Base-by-base conservation (phyloP, 257 asterid species). In the Capsicum pubescens region DNA sequence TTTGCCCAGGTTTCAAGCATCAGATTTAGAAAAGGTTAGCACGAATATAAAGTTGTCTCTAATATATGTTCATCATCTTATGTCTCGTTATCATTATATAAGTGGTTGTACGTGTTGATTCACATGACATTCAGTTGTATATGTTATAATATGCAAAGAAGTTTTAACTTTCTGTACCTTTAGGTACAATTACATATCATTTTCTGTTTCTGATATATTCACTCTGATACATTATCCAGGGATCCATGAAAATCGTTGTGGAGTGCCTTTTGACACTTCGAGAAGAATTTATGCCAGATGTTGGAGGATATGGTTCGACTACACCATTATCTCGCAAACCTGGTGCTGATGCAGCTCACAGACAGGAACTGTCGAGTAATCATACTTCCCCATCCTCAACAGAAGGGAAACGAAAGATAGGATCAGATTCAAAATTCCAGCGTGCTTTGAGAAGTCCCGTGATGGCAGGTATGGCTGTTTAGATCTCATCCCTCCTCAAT, bases 1-100 rank as follows among this genome's bases (percentile, higher is more conserved):
- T 82, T 79, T 94, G 84, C 94, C 94, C 16, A 86, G 95, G 86
- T 96, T 96, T 88, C 93, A 90, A 85, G 85, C 86, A 63, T 90
- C 90, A 46, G 99, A 96, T 80, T 87, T 96, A 71, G 93, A 94
- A 90, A 91, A 87, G 95, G 99, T 94, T 83, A 86, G 56, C 39
- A 67, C 61, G 17, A 52, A 26, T 16, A 9, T 16, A 1, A 8
- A 58, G 63, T 26, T 57, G 57, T 70, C 54, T 17, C 9, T 14
- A 54, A 52, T 66, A 48, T 81, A 3, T 4, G 46, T n/a, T 3
- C 26, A 82, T 35, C 77, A 52, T 3, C 64, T 15, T 39, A 67
- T 26, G 15, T 42, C 17, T 82, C 52, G 5, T 26, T 76, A 32
- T 54, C 63, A 54, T 52, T 77, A 3, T 77, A 54, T 8, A 32